Evolutionary conservation across 345 rosid genomes (phyloP).

Genomic region (Hypericum perforatum): DNA sequence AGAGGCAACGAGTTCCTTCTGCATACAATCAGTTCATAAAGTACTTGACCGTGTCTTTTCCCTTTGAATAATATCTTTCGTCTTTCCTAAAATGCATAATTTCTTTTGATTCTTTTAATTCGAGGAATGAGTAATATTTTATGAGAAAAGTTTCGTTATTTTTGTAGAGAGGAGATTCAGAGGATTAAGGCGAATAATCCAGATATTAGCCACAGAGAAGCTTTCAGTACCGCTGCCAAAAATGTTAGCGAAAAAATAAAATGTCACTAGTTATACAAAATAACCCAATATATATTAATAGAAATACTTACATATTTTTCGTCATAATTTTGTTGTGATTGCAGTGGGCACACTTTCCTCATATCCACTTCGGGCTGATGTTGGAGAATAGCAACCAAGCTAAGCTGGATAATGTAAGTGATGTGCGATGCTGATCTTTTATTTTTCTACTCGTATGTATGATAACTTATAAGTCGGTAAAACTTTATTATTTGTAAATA

Average conservation of each 20-base stretch:
- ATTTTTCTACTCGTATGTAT: no score
- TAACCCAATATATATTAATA: no score
- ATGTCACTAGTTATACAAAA: neutral
- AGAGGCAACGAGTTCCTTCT: conserved; percentile 96
- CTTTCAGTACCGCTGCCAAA: conserved; percentile 97
- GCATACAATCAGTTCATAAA: conserved; percentile 97
- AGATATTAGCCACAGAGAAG: conserved; percentile 93
- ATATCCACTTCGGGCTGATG: conserved; percentile 79
- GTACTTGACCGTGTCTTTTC: conserved; percentile 25
- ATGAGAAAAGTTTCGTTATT: no score
- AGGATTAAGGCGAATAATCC: conserved; percentile 96
- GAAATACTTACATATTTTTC: no score
- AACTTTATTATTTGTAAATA: no score
- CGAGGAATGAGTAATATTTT: no score
- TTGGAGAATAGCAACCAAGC: conserved; percentile 47
- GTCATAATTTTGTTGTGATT: neutral
- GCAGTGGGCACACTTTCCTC: conserved; percentile 98
- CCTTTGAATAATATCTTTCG: neutral
- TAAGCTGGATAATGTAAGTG: no score
- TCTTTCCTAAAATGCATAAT: neutral
- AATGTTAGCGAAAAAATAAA: conserved; percentile 42
- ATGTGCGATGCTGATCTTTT: no score
- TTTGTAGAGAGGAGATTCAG: conserved; percentile 85
- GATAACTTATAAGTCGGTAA: no score
- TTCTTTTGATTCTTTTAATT: neutral